A percentile compares a stretch with the other conserved stretches of the same genome.
Evolutionary conservation across 2,329 filamentous ascomycete species (phyloP).

Genomic region (Capronia americana): DNA sequence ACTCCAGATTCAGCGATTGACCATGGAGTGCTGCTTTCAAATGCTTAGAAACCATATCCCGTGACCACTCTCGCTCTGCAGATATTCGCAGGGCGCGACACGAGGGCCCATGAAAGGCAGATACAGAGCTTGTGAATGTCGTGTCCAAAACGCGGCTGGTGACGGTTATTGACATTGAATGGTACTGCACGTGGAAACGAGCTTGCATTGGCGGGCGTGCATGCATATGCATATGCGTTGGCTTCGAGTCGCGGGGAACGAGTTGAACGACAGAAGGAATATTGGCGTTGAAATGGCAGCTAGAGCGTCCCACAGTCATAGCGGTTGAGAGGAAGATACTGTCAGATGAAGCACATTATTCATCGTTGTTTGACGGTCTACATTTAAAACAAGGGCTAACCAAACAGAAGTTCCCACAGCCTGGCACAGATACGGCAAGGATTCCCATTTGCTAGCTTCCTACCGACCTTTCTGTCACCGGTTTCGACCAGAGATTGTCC

Average conservation of each 20-base stretch:
- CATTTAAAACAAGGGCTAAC: neutral
- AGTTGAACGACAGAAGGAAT: neutral
- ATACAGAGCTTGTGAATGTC: neutral
- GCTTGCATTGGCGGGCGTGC: neutral
- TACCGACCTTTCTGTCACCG: neutral
- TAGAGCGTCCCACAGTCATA: neutral
- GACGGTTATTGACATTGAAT: neutral
- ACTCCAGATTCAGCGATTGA: neutral
- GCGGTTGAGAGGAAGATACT: neutral
- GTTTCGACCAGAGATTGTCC: neutral
- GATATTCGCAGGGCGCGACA: neutral
- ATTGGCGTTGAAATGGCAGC: neutral
- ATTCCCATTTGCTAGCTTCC: neutral
- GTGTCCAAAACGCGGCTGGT: neutral
- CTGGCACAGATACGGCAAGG: neutral
- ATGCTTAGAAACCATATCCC: neutral
- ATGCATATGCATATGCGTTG: conserved; percentile 1
- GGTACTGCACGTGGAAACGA: neutral
- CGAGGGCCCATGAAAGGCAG: neutral
- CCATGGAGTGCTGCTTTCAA: neutral
- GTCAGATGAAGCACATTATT: neutral
- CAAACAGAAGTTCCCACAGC: neutral
- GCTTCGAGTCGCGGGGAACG: neutral
- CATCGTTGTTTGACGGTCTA: neutral
- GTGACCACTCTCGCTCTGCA: neutral